A percentile compares a stretch with the other conserved stretches of the same genome.
Conservation (phyloP, 148 eudicot genomes). For the Camellia sinensis region DNA sequence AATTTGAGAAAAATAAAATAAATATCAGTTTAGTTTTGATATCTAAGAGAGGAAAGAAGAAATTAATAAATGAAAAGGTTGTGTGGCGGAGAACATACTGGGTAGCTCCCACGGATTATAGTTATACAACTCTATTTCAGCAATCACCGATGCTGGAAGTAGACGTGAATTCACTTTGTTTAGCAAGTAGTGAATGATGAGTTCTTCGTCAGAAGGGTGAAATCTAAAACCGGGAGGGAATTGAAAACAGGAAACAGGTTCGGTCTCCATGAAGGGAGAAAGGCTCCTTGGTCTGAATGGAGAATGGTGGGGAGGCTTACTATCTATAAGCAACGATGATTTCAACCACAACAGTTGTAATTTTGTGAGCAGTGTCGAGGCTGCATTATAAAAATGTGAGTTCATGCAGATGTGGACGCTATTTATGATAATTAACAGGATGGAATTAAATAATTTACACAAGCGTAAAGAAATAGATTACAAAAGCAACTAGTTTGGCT, state of each 20-base stretch:
- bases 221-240: slow-evolving; percentile 37
- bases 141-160: slow-evolving; percentile 21
- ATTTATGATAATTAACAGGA: not conserved
- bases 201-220: slow-evolving; percentile 38
- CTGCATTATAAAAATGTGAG: not conserved
- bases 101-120: slow-evolving; percentile 37
- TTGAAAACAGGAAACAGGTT: not conserved
- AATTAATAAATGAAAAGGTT: not conserved
- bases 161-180: slow-evolving; percentile 25
- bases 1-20: too few relatives aligned
- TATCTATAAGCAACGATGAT: not conserved
- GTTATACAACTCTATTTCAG: slow-evolving; percentile 30
- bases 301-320: not conserved
- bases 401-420: slow-evolving; percentile 19
- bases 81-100: slow-evolving; percentile 10
- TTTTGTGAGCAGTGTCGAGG: not conserved
- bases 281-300: not conserved
- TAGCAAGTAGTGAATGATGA: slow-evolving; percentile 26
- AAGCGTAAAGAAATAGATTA: not conserved
- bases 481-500: slow-evolving; percentile 3
- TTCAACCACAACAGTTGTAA: not conserved
- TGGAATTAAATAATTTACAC: not conserved
- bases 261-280: slow-evolving; percentile 18
- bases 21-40: not conserved
- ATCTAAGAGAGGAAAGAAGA: not conserved